Evolutionary conservation across 306 rosid species (phyloP).

Genomic region (Parietaria judaica): DNA sequence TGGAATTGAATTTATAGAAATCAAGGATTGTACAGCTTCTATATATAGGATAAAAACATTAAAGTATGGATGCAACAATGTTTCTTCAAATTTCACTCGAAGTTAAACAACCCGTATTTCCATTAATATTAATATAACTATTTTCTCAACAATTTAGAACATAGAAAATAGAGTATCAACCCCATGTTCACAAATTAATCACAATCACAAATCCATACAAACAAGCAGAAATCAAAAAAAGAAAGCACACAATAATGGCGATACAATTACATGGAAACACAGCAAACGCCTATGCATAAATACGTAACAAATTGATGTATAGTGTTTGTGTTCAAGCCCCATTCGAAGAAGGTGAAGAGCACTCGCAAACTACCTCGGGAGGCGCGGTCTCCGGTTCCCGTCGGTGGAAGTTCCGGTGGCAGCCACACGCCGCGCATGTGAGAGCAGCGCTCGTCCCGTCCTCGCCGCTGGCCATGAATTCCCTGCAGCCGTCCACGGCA

Average conservation of each 20-base stretch:
- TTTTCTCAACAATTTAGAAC: neutral
- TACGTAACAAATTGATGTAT: neutral
- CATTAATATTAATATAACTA: neutral
- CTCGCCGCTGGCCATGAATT: constrained; percentile 71
- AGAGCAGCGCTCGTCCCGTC: constrained; percentile 55
- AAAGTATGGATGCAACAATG: neutral
- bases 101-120: neutral
- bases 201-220: constrained; percentile 13
- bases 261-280: neutral
- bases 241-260: constrained; percentile 10
- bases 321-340: constrained; percentile 14
- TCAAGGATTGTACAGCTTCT: neutral
- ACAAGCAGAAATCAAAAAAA: constrained; percentile 2
- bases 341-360: constrained; percentile 41
- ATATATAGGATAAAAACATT: neutral
- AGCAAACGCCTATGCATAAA: neutral
- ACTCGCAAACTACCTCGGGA: constrained; percentile 38
- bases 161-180: neutral
- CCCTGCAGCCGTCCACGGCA: constrained; percentile 91
- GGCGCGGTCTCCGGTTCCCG: constrained; percentile 32
- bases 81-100: neutral
- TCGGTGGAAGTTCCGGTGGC: constrained; percentile 84
- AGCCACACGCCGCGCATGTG: constrained; percentile 85
- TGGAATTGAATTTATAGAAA: neutral
- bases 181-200: constrained; percentile 2